Evolutionary conservation across 192 early-diverging fungal genomes (phyloP).

Genomic region (Cladochytrium replicatum): DNA sequence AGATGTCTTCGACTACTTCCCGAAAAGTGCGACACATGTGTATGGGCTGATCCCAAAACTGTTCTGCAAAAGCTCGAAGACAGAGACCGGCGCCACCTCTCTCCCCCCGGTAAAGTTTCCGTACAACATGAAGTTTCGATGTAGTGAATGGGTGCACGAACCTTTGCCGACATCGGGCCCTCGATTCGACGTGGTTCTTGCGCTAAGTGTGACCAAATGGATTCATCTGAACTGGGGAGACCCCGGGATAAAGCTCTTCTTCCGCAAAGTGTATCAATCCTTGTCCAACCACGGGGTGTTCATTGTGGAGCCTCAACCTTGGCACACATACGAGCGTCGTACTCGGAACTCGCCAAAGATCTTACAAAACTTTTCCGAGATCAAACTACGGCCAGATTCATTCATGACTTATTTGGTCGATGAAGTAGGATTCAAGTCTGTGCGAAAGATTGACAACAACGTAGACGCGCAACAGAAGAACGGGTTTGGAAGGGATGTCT

Average conservation of each 20-base stretch:
- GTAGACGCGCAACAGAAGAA: background rate
- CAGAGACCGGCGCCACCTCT: background rate
- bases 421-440: constrained; percentile 23
- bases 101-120: constrained; percentile 38
- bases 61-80: background rate
- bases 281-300: constrained; percentile 51
- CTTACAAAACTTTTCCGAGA: background rate
- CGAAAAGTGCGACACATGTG: constrained; percentile 29
- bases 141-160: constrained; percentile 49
- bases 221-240: constrained; percentile 71
- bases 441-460: constrained; percentile 7
- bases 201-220: constrained; percentile 69
- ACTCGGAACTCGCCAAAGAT: constrained; percentile 9
- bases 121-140: constrained; percentile 47
- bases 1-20: constrained; percentile 38
- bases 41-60: constrained; percentile 27
- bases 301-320: constrained; percentile 63
- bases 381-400: constrained; percentile 15
- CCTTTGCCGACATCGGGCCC: constrained; percentile 7
- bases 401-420: constrained; percentile 18
- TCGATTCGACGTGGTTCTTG: constrained; percentile 54
- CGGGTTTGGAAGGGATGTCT: too few relatives aligned
- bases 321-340: constrained; percentile 39
- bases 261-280: constrained; percentile 47
- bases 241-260: constrained; percentile 52